Evolutionary conservation across 768 basidiomycete genomes (phyloP).

Genomic region (Harrya chromipes): DNA sequence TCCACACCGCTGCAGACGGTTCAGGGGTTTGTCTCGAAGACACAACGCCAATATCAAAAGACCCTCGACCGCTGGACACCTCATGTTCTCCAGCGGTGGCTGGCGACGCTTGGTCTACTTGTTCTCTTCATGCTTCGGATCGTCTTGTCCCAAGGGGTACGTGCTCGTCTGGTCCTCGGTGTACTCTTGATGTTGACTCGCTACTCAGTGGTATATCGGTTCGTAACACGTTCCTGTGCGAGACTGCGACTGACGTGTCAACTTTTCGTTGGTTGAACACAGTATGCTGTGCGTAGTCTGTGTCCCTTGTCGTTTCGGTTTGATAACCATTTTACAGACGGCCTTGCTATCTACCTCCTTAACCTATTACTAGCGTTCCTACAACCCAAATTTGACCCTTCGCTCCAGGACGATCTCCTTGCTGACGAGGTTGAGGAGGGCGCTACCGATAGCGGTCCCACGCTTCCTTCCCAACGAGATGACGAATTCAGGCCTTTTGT

Average conservation of each 20-base stretch:
- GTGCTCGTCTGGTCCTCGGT: constrained; percentile 23
- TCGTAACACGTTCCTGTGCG: constrained; percentile 31
- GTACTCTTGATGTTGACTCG: constrained; percentile 2
- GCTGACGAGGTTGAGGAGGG: constrained; percentile 97
- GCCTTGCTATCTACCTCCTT: constrained; percentile 90
- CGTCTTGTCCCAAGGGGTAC: constrained; percentile 83
- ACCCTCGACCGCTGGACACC: constrained; percentile 92
- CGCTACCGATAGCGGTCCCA: constrained; percentile 52
- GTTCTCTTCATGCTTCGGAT: constrained; percentile 82
- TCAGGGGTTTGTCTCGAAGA: constrained; percentile 34
- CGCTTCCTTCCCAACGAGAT: constrained; percentile 69
- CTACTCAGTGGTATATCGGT: constrained; percentile 87
- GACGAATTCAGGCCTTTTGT: constrained; percentile 99
- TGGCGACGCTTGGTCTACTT: constrained; percentile 68
- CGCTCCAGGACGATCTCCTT: constrained; percentile 86
- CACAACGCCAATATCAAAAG: constrained; percentile 82
- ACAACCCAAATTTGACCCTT: constrained; percentile 97
- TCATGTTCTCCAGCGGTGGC: constrained; percentile 85
- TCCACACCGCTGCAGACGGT: constrained; percentile 27
- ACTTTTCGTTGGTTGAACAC: neutral
- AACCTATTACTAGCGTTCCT: constrained; percentile 97
- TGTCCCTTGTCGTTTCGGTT: neutral
- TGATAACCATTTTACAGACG: constrained; percentile 47
- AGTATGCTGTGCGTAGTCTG: constrained; percentile 68
- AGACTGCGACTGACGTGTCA: constrained; percentile 1